Percentiles rank a stretch among this genome's conserved stretches.
Conservation (phyloP, 2,329 filamentous ascomycete species). For the Myotisia sp. region DNA sequence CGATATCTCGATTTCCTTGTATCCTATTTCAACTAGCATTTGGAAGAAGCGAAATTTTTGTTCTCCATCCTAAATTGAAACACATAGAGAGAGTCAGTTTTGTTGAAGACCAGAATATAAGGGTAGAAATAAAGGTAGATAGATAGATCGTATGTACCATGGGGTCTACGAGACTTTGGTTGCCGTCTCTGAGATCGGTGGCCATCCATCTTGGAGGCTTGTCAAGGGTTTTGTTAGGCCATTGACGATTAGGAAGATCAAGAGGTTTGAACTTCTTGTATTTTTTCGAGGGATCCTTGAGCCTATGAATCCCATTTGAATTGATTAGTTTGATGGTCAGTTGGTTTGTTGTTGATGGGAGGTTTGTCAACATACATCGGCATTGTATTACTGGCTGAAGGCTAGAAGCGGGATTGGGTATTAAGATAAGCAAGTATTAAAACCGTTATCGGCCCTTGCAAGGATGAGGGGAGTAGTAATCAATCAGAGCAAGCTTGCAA, state of each 20-base stretch:
- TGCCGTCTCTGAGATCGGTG: slow-evolving; percentile 79
- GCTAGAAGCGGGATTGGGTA: too few species aligned
- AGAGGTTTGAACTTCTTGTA: slow-evolving; percentile 34
- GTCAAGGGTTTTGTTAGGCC: slow-evolving; percentile 68
- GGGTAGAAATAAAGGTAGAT: too few species aligned
- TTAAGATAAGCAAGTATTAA: too few species aligned
- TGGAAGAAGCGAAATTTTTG: slow-evolving; percentile 94
- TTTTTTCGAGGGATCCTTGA: slow-evolving; percentile 37
- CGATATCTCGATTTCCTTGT: slow-evolving; percentile 95
- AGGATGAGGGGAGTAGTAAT: too few species aligned
- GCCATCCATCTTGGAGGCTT: slow-evolving; percentile 84
- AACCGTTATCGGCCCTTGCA: too few species aligned
- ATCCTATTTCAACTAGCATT: slow-evolving; percentile 81
- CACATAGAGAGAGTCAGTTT: not conserved
- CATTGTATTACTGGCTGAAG: too few species aligned
- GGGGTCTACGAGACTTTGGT: slow-evolving; percentile 82
- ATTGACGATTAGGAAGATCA: slow-evolving; percentile 44
- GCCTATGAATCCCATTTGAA: slow-evolving; percentile 21
- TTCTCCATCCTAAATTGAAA: slow-evolving; percentile 56
- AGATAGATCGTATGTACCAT: slow-evolving; percentile 48
- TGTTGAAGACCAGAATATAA: too few species aligned
- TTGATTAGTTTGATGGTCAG: not conserved
- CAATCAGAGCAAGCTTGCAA: too few species aligned
- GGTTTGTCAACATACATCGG: slow-evolving; percentile 12
- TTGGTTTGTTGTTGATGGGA: not conserved